Evolutionary conservation across 1,139 yeast species (phyloP), one percentile per base, ranked within the genome.

Genomic region (Blastobotrys raffinosifermentans): DNA sequence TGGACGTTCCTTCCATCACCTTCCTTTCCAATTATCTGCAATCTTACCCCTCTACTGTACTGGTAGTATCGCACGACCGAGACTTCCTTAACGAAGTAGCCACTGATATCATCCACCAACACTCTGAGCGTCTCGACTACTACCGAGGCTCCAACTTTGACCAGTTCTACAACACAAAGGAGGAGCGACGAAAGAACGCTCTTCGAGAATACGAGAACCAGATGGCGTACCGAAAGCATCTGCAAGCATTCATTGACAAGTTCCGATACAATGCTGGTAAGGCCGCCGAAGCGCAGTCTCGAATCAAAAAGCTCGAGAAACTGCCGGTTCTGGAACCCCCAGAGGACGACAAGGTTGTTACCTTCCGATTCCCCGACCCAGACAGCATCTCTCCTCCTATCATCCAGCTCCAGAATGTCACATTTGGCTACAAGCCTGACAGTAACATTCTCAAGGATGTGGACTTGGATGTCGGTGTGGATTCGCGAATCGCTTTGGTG

Each of bases 1-100:
- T 91, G 94, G 98, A 91, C 75, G 96, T 91, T 63, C 98, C 98
- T 21, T 89, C 97, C 37, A 86, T 91, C 59, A 91, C 97, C 2
- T 91, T 78, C 59, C 72, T 91, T 58, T 93, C 97, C 8, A 77
- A 82, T 51, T 91, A 91, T 59, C 69, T 91, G 51, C 95, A 86
- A 58, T 71, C 84, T 8, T 91, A 91, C 59, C 89, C 94, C 41
- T 76, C 95, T 0, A 91, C 98, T 0, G 94, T 91, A 4, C 69
- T 91, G 50, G 94, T 89, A 27, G 99, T 91, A 32, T 91, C 98
- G 41, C 99, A 91, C 70, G 99, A 91, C 64, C 78, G 98, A 56
- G 87, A 96, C 34, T 91, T 91, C 68, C 72, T 91, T 54, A 91
- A 91, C 59, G 99, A 91, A 59, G 96, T 91, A 35, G 98, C 98